These are phyloP conservation scores for Ogataea wickerhamii DNA, from an alignment of 805 yeast species.

Conservation along the genomic window DNA sequence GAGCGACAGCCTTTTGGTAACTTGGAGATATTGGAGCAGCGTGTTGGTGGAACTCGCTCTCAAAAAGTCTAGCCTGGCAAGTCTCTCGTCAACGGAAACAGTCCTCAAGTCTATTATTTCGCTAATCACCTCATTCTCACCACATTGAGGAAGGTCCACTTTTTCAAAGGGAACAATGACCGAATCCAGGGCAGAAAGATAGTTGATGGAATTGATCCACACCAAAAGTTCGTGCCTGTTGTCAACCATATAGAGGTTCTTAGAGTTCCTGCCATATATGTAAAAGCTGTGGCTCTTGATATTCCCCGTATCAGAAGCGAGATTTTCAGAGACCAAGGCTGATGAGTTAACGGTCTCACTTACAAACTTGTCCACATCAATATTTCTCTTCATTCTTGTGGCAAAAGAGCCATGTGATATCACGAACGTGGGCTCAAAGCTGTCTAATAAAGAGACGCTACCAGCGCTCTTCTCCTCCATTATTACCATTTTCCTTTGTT, in stretches of 20 bases:
- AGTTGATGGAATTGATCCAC: constrained; percentile 59
- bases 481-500: constrained; percentile 20
- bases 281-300: constrained; percentile 30
- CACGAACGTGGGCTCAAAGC: constrained; percentile 24
- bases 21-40: constrained; percentile 35
- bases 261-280: constrained; percentile 40
- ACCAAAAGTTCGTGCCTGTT: constrained; percentile 45
- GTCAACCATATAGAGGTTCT: constrained; percentile 39
- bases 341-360: constrained; percentile 9
- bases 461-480: constrained; percentile 25
- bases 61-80: constrained; percentile 7
- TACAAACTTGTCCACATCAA: constrained; percentile 23
- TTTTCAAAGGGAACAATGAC: constrained; percentile 24
- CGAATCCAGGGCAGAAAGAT: constrained; percentile 44
- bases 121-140: constrained; percentile 8
- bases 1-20: constrained; percentile 38
- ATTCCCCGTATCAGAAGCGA: constrained; percentile 1
- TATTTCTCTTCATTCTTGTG: constrained; percentile 23
- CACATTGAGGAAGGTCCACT: constrained; percentile 19
- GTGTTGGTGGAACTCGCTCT: constrained; percentile 31
- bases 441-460: constrained; percentile 20
- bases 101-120: constrained; percentile 21
- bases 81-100: constrained; percentile 9
- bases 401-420: constrained; percentile 30
- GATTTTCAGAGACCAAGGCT: not conserved